Percentiles rank a stretch among this genome's conserved stretches.
Evolutionary conservation across 2,329 filamentous ascomycete genomes (phyloP).

Genomic region (Arachnomyces sp.): DNA sequence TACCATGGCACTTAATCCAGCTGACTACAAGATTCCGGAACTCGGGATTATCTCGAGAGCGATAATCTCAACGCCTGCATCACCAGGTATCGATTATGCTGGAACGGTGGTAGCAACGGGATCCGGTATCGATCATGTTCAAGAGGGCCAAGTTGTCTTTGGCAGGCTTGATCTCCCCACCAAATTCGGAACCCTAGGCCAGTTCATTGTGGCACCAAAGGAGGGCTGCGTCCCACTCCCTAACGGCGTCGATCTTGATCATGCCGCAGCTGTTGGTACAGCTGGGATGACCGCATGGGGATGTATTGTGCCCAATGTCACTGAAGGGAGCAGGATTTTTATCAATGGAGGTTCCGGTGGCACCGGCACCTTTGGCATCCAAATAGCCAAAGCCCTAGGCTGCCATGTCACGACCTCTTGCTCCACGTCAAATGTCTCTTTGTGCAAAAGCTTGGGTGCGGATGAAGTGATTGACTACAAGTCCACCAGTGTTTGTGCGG

Average conservation of each 20-base stretch:
- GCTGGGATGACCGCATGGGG: constrained; percentile 45
- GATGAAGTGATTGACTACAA: constrained; percentile 59
- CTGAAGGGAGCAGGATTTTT: constrained; percentile 50
- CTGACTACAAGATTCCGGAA: constrained; percentile 58
- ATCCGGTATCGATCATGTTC: constrained; percentile 22
- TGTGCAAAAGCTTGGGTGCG: constrained; percentile 54
- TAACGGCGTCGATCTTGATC: constrained; percentile 32
- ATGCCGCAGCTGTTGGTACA: constrained; percentile 39
- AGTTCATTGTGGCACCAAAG: constrained; percentile 34
- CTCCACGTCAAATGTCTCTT: constrained; percentile 49
- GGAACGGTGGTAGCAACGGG: constrained; percentile 37
- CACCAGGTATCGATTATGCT: constrained; percentile 46
- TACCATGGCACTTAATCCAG: constrained; percentile 51
- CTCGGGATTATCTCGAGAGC: constrained; percentile 35
- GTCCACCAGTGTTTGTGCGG: constrained; percentile 39
- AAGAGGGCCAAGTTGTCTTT: constrained; percentile 40
- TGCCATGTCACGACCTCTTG: constrained; percentile 54
- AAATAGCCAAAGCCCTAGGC: constrained; percentile 55
- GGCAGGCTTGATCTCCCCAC: constrained; percentile 28
- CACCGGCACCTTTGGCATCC: constrained; percentile 53
- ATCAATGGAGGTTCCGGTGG: constrained; percentile 61
- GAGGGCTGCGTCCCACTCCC: constrained; percentile 35
- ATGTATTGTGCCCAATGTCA: constrained; percentile 40
- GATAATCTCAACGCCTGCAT: constrained; percentile 36
- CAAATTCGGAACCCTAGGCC: constrained; percentile 37